Evolutionary conservation across 345 rosid species (phyloP), one percentile per base, ranked within the genome.

Genomic region (Camelina laxa): DNA sequence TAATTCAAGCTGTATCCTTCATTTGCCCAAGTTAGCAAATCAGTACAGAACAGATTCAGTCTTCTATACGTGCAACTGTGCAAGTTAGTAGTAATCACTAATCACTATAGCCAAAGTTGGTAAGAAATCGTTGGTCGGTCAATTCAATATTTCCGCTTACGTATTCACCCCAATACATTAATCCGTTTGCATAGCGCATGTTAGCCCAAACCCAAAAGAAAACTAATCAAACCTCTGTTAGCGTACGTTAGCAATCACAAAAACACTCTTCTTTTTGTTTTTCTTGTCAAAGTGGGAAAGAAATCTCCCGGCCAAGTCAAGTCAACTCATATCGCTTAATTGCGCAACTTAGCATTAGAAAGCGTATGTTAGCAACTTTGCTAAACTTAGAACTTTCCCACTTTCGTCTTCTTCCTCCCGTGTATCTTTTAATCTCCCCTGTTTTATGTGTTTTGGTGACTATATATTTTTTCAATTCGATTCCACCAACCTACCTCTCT

Each of bases 401-500:
- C 11, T 14, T 17, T 51, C 63, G 76, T 77, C 76, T 58, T 48
- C 67, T 70, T 63, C 60, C 66, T 63, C 61, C 66, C 75, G 75
- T 69, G 58, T 38, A 3, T 38, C 4, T 24, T 27, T 44, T 31
- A 33, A 51, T 44, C 65, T 69, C 27, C 17, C 15, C 7, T 41
- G 16, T 39, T 47, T 67, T 21, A 45, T 36, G n/a, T 19, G n/a
- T n/a, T 33, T 33, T 7, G 36, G 30, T 27, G 30, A 27, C 0
- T 27, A 27, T 27, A 27, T 27, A 27, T 27, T 31, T 31, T 33
- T 33, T 8, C n/a, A 7, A 41, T 48, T 67, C 79, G 48, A 36
- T 9, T 16, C 66, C 44, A 36, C 11, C 55, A 15, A 30, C 9
- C 12, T 2, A 10, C 38, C 27, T 56, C 7, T 67, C 64, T 68